phyloP scores from a whole-genome alignment of 129 eudicot genomes.

The Flaveria bidentis region DNA sequence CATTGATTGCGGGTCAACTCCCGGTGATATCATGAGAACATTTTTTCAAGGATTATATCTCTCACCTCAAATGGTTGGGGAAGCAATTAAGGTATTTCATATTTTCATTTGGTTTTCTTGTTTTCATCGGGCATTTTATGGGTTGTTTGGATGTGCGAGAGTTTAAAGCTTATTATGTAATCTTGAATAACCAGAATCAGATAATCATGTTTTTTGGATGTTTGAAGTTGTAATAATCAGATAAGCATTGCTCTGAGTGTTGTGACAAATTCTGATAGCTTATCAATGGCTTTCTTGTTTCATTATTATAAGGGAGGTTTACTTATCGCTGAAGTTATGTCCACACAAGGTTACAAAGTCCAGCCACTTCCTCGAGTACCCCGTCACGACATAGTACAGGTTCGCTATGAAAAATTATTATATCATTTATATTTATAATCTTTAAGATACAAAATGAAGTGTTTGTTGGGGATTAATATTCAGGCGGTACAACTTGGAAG shows the following conservation, averaged over 20 bases:
- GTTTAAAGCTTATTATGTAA: background rate
- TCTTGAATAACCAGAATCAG: background rate
- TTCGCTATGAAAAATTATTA: constrained; percentile 17
- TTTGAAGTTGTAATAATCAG: background rate
- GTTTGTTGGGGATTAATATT: background rate
- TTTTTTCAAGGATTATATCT: constrained; percentile 92
- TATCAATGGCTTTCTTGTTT: constrained; percentile 10
- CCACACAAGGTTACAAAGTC: constrained; percentile 73
- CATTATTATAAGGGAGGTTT: constrained; percentile 63
- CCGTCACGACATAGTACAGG: constrained; percentile 95
- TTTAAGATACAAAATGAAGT: background rate
- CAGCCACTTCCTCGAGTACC: constrained; percentile 79
- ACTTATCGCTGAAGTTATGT: constrained; percentile 92
- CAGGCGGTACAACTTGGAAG: constrained; percentile 93
- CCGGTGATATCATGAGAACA: constrained; percentile 86
- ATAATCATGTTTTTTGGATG: background rate
- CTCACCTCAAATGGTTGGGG: constrained; percentile 99
- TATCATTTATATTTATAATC: background rate
- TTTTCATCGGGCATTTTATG: background rate
- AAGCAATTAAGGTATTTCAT: constrained; percentile 76
- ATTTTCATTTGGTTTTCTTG: background rate
- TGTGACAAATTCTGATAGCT: background rate
- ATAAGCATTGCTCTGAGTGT: background rate
- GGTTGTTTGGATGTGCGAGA: background rate
- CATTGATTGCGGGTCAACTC: constrained; percentile 93